A percentile compares a stretch with the other conserved stretches of the same genome.
These are phyloP conservation scores for Mortierella sp. DNA, from an alignment of 371 early-diverging fungal species.

Conservation along the genomic window DNA sequence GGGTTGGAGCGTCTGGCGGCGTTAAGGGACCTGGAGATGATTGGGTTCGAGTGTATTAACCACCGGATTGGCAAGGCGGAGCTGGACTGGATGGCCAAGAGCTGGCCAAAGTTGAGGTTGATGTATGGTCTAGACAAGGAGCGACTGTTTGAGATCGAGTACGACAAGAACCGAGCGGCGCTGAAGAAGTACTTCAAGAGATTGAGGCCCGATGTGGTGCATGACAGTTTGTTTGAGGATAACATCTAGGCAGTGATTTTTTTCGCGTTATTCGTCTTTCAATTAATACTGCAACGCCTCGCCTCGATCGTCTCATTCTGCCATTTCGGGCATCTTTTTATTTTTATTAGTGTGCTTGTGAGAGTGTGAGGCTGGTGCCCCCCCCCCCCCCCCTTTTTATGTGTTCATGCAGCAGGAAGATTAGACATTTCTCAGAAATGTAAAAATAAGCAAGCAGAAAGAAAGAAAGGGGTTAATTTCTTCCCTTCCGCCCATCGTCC, in stretches of 20 bases:
- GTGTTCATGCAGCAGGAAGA: no score
- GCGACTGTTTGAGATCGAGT: neutral
- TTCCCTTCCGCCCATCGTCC: neutral
- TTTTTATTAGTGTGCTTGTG: no score
- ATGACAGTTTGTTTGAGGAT: slow-evolving; percentile 16
- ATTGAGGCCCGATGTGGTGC: slow-evolving; percentile 1
- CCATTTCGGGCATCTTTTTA: no score
- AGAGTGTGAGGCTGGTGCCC: no score
- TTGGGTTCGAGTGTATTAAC: slow-evolving; percentile 18
- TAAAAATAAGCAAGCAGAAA: neutral
- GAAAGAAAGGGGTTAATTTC: neutral
- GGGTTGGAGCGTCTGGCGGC: neutral
- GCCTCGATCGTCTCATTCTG: no score
- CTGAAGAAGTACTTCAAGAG: neutral
- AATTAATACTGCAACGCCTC: no score
- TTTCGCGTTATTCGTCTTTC: no score
- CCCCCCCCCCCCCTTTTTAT: neutral
- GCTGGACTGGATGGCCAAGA: slow-evolving; percentile 22
- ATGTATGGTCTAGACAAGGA: slow-evolving; percentile 21
- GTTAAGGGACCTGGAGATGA: slow-evolving; percentile 14
- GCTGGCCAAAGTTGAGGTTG: slow-evolving; percentile 18
- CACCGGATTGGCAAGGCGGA: neutral
- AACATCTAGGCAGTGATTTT: neutral
- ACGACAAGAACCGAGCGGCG: neutral
- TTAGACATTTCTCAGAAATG: no score